Evolutionary conservation across 1,139 yeast species (phyloP).

Genomic region (Magnusiomyces clavatus): DNA sequence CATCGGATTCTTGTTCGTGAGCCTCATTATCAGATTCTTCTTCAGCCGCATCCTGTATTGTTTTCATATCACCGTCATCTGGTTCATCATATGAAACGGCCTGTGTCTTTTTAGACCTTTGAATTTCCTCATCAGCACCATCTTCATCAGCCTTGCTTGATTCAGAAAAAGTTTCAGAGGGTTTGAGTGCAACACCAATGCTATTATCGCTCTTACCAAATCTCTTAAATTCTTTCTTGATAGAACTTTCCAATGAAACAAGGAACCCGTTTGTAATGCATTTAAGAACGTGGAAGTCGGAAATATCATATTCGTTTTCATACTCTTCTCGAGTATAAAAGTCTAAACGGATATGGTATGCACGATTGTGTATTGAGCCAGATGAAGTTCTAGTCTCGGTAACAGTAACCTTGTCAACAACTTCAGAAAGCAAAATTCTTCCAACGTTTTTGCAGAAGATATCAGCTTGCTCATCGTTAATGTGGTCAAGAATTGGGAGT

Average conservation of each 20-base stretch:
- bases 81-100: slow-evolving; percentile 92
- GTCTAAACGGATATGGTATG: slow-evolving; percentile 64
- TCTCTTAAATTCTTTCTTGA: slow-evolving; percentile 74
- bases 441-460: slow-evolving; percentile 89
- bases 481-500: slow-evolving; percentile 71
- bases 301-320: slow-evolving; percentile 79
- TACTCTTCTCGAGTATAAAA: slow-evolving; percentile 77
- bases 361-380: slow-evolving; percentile 47
- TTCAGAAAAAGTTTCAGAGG: slow-evolving; percentile 17
- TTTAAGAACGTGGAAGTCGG: slow-evolving; percentile 68
- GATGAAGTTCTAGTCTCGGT: slow-evolving; percentile 56
- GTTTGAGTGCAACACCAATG: slow-evolving; percentile 41
- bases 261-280: slow-evolving; percentile 63
- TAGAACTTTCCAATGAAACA: slow-evolving; percentile 58
- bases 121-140: slow-evolving; percentile 64
- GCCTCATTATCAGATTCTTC: slow-evolving; percentile 36
- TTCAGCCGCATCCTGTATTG: slow-evolving; percentile 55
- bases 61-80: slow-evolving; percentile 86
- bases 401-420: slow-evolving; percentile 77
- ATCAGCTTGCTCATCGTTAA: slow-evolving; percentile 80
- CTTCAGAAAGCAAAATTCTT: slow-evolving; percentile 76
- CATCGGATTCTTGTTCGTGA: slow-evolving; percentile 26
- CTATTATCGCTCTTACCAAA: slow-evolving; percentile 61
- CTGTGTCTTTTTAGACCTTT: slow-evolving; percentile 60
- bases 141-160: slow-evolving; percentile 26